Conservation (phyloP, 495 filamentous ascomycete species). For the Penicillium macrosclerotiorum region DNA sequence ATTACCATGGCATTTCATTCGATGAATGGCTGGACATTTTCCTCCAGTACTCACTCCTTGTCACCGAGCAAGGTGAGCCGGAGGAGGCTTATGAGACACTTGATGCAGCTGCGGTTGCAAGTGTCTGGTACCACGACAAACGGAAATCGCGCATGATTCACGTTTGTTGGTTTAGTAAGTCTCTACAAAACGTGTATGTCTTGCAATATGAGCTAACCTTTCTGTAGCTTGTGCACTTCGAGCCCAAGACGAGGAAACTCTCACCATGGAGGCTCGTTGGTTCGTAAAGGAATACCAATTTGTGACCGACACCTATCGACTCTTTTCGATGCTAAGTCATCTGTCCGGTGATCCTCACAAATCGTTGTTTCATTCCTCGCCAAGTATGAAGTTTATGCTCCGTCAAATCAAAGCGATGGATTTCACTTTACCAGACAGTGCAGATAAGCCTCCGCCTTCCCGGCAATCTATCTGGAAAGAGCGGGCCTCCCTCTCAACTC, state of each 20-base stretch:
- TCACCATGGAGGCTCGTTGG: conserved; percentile 64
- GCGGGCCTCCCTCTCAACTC: conserved; percentile 49
- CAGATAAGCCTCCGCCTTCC: conserved; percentile 18
- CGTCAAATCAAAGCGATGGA: conserved; percentile 92
- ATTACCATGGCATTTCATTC: conserved; percentile 78
- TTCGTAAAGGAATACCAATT: conserved; percentile 86
- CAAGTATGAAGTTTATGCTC: conserved; percentile 82
- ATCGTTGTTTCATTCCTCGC: conserved; percentile 53
- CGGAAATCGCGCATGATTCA: conserved; percentile 70
- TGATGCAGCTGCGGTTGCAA: conserved; percentile 68
- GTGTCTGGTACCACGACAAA: conserved; percentile 71
- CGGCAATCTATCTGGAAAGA: conserved; percentile 41
- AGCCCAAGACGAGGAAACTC: conserved; percentile 74
- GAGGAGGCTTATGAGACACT: conserved; percentile 75
- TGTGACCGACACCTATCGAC: conserved; percentile 76
- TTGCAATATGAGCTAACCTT: conserved; percentile 4
- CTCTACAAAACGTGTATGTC: background rate
- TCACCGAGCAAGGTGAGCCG: conserved; percentile 56
- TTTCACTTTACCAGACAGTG: conserved; percentile 43
- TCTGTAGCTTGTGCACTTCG: conserved; percentile 72
- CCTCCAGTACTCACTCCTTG: conserved; percentile 73
- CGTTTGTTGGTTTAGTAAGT: conserved; percentile 73
- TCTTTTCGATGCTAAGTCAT: conserved; percentile 70
- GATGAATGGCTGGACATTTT: conserved; percentile 88
- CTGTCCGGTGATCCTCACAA: conserved; percentile 52